Base-by-base conservation (phyloP, 148 eudicot species). In the Nepenthes gracilis region DNA sequence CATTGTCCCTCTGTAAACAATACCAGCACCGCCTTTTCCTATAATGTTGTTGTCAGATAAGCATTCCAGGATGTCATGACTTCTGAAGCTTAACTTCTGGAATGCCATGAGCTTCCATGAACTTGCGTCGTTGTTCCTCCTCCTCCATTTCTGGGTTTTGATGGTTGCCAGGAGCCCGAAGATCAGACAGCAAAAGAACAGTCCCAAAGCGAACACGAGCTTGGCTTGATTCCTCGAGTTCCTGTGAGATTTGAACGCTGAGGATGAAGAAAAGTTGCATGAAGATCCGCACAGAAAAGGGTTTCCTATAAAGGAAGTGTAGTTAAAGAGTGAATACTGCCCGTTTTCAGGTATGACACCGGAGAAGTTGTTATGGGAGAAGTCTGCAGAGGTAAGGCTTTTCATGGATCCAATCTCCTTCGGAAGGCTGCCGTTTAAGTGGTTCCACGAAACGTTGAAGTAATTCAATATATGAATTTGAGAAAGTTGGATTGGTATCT, bases 1-100 rank as follows among this genome's bases (percentile, higher is more conserved):
- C 72, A 81, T 75, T 53, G 66, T 70, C 15, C 85, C 88, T 54
- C 67, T 67, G 15, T 80, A 83, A 33, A 83, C 83, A 13, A 80
- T 58, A 45, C 88, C 88, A 0, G 88, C 83, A 13, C 85, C 85
- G 9, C 88, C 88, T 71, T 72, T 64, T 5, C 88, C 88, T 55
- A 83, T 81, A 23, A 78, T 64, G 67, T 83, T 83, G 47, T 67
- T 68, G 40, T 80, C 85, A 14, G 73, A 73, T 59, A 83, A 61
- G 77, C 85, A 78, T 47, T 78, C 75, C 23, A 78, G 47, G 36
- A 83, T 69, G 53, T 78, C 74, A 33, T 75, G 66, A n/a, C 69
- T 70, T 11, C 67, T 67, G 55, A 83, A 83, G 14, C 58, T 75
- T 10, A 83, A 65, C 68, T 75, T 80, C 33, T 83, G 88, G 69